These are phyloP conservation scores for Rhynchosporium secalis DNA, from an alignment of 2,329 filamentous ascomycete species.

Conservation along the genomic window DNA sequence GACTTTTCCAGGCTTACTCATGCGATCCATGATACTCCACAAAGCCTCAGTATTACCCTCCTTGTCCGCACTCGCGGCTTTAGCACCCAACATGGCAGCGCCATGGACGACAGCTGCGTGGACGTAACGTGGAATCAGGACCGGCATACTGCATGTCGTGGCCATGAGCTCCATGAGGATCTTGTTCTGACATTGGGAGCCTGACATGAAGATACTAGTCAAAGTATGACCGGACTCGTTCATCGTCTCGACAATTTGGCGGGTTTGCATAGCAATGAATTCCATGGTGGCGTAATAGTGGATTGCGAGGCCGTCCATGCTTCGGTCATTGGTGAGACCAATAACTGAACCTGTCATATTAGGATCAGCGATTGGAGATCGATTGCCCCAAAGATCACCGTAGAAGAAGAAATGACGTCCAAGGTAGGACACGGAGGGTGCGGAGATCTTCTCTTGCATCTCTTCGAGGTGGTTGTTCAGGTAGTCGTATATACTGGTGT, in stretches of 20 bases:
- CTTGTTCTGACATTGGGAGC: constrained; percentile 94
- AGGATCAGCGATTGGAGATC: constrained; percentile 87
- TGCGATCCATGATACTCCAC: constrained; percentile 96
- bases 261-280: constrained; percentile 95
- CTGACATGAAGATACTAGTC: constrained; percentile 96
- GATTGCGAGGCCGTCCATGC: constrained; percentile 80
- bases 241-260: constrained; percentile 93
- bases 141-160: constrained; percentile 86
- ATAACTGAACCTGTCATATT: constrained; percentile 91
- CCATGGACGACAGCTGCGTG: constrained; percentile 95
- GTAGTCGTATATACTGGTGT: constrained; percentile 92
- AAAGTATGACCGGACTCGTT: constrained; percentile 86
- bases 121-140: constrained; percentile 90
- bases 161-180: constrained; percentile 90
- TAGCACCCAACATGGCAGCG: constrained; percentile 97
- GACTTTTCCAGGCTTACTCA: constrained; percentile 89
- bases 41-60: constrained; percentile 80
- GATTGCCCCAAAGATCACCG: constrained; percentile 95
- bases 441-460: constrained; percentile 66
- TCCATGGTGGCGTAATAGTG: constrained; percentile 97
- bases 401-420: constrained; percentile 98
- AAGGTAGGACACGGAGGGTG: constrained; percentile 80
- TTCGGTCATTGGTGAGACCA: constrained; percentile 83
- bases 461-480: constrained; percentile 84
- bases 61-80: constrained; percentile 82